Conservation (phyloP, 1,284 basidiomycete genomes). For the Moesziomyces parantarcticus region DNA sequence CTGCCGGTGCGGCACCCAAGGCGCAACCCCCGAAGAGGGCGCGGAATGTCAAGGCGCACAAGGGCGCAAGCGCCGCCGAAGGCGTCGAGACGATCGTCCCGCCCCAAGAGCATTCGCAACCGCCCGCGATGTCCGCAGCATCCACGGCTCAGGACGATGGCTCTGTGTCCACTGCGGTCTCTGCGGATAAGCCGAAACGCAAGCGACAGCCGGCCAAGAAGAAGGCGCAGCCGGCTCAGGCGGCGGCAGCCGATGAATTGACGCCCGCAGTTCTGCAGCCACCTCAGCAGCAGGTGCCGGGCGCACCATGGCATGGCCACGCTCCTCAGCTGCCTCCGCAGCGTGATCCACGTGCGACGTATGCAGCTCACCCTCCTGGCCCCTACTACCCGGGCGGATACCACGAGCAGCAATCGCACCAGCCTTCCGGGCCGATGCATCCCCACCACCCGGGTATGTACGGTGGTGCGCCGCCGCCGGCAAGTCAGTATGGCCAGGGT, state of each 20-base stretch:
- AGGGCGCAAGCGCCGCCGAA: background rate
- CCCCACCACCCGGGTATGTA: slow-evolving; percentile 1
- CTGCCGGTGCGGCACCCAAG: slow-evolving; percentile 5
- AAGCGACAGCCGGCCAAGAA: slow-evolving; percentile 32
- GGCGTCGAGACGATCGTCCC: too few species aligned
- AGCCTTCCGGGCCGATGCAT: slow-evolving; percentile 10
- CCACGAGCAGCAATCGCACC: slow-evolving; percentile 4
- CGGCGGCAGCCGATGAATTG: background rate
- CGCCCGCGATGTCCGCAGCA: too few species aligned
- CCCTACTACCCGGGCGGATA: slow-evolving; percentile 12
- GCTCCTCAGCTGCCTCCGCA: slow-evolving; percentile 11
- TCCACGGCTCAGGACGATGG: too few species aligned
- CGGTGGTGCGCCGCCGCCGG: slow-evolving; percentile 6
- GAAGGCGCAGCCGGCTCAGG: slow-evolving; percentile 11
- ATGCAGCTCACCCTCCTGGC: slow-evolving; percentile 27
- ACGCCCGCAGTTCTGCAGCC: slow-evolving; percentile 5
- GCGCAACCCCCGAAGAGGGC: slow-evolving; percentile 7
- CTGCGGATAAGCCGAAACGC: slow-evolving; percentile 10
- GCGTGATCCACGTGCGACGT: slow-evolving; percentile 30
- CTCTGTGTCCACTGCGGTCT: too few species aligned
- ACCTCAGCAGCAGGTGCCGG: background rate
- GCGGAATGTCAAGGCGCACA: slow-evolving; percentile 11
- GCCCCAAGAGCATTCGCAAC: too few species aligned
- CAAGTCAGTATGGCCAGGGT: background rate
- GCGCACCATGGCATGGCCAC: slow-evolving; percentile 12